These are phyloP conservation scores for Jaminaea rosea DNA, from an alignment of 1,284 basidiomycete species.

Conservation along the genomic window DNA sequence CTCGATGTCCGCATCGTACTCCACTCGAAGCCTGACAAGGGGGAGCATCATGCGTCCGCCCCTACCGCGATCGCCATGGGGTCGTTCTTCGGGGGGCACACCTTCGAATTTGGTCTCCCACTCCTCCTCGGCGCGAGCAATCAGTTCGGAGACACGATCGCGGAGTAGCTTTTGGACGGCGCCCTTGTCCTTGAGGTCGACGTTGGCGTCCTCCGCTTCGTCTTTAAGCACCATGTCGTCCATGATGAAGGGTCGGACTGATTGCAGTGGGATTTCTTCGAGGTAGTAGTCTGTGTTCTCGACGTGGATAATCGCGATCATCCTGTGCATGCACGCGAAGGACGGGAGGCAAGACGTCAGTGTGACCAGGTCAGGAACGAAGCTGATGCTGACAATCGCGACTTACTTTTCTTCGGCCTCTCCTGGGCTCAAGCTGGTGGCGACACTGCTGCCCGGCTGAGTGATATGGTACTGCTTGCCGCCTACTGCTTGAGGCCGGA, in stretches of 20 bases:
- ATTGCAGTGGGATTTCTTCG: slow-evolving; percentile 73
- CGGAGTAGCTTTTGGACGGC: slow-evolving; percentile 28
- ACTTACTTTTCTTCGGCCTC: slow-evolving; percentile 32
- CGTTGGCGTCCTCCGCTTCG: slow-evolving; percentile 43
- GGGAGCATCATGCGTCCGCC: slow-evolving; percentile 62
- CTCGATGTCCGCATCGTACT: slow-evolving; percentile 33
- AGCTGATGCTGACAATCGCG: neutral
- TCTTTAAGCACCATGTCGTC: slow-evolving; percentile 69
- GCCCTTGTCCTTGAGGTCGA: slow-evolving; percentile 21
- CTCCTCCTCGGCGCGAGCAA: slow-evolving; percentile 62
- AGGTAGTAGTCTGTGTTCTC: slow-evolving; percentile 71
- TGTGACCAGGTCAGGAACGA: slow-evolving; percentile 3
- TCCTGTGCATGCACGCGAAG: slow-evolving; percentile 2
- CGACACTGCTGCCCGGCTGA: slow-evolving; percentile 90
- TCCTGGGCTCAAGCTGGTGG: slow-evolving; percentile 59
- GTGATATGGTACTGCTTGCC: slow-evolving; percentile 84
- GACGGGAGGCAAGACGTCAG: no score
- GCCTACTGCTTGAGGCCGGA: slow-evolving; percentile 77
- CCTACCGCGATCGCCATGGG: no score
- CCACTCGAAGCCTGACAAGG: slow-evolving; percentile 66
- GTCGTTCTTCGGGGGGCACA: slow-evolving; percentile 46
- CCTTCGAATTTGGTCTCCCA: slow-evolving; percentile 64
- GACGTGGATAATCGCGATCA: slow-evolving; percentile 51
- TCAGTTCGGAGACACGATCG: slow-evolving; percentile 51
- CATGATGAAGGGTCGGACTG: slow-evolving; percentile 89